Percentiles rank a stretch among this genome's conserved stretches.
Conservation (phyloP, 2,329 filamentous ascomycete species). For the Cytospora chrysosperma region DNA sequence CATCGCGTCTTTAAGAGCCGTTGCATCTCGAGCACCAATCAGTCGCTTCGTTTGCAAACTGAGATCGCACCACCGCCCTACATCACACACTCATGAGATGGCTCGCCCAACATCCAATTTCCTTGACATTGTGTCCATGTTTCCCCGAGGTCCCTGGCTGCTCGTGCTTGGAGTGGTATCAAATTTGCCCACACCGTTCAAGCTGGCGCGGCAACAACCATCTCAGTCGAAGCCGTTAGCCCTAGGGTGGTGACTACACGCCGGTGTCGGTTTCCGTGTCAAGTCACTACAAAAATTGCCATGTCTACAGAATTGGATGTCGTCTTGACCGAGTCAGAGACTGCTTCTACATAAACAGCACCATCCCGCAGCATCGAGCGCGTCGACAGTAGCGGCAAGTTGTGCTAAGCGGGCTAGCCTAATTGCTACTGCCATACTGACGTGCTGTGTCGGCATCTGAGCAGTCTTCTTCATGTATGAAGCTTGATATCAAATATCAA, state of each 20-base stretch:
- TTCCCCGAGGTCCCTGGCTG: not conserved
- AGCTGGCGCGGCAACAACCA: conserved; percentile 2
- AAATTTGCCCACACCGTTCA: not conserved
- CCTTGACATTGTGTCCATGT: not conserved
- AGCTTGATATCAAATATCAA: no score
- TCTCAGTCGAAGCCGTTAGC: conserved; percentile 2
- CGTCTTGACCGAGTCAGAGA: no score
- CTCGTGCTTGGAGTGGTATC: not conserved
- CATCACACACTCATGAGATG: not conserved
- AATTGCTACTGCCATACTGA: not conserved
- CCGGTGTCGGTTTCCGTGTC: not conserved
- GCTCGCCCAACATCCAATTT: not conserved
- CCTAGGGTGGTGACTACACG: not conserved
- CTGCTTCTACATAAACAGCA: not conserved
- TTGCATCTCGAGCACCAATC: not conserved
- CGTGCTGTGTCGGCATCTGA: not conserved
- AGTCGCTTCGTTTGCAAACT: not conserved
- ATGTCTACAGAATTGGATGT: no score
- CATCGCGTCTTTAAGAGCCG: not conserved
- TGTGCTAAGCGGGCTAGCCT: not conserved
- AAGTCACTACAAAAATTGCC: no score
- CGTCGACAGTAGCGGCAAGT: not conserved
- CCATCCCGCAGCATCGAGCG: not conserved
- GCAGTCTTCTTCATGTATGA: not conserved
- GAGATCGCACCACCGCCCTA: no score